Evolutionary conservation across 2,329 filamentous ascomycete species (phyloP).

Genomic region (Apiospora hydei): DNA sequence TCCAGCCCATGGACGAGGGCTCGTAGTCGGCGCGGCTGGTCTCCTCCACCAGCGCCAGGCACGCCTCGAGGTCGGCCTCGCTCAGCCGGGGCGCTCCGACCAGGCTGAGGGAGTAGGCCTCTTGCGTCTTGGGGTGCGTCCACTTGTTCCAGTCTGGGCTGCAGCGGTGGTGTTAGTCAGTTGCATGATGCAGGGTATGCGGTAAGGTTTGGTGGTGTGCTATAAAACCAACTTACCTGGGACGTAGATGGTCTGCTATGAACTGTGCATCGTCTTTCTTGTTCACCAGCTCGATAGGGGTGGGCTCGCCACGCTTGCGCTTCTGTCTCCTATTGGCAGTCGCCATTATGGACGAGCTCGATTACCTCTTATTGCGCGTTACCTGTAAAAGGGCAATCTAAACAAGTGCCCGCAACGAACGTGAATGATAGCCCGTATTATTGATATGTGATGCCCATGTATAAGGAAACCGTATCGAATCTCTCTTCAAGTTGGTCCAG

Average conservation of each 20-base stretch:
- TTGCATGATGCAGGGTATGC: not conserved
- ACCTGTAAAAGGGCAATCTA: not conserved
- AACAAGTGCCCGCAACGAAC: not conserved
- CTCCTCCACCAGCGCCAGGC: constrained; percentile 64
- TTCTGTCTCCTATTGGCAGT: constrained; percentile 31
- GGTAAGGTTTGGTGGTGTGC: not conserved
- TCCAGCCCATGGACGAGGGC: constrained; percentile 69
- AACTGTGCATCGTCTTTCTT: constrained; percentile 56
- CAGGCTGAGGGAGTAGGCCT: constrained; percentile 54
- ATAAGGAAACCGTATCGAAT: not conserved
- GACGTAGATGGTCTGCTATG: constrained; percentile 54
- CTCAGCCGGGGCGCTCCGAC: constrained; percentile 47
- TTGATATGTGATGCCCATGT: not conserved
- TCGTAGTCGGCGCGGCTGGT: constrained; percentile 73
- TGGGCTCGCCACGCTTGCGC: constrained; percentile 39
- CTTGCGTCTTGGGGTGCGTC: constrained; percentile 56
- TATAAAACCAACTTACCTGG: constrained; percentile 50
- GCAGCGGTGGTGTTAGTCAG: not conserved
- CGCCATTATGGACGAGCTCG: not conserved
- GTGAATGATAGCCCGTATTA: not conserved
- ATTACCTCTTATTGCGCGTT: not conserved
- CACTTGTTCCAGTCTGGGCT: constrained; percentile 46
- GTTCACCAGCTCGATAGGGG: constrained; percentile 58
- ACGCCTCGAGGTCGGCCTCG: constrained; percentile 56
- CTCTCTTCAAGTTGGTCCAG: no score